These are phyloP conservation scores for Xylariaceae sp. DNA, from an alignment of 2,329 filamentous ascomycete species.

Conservation along the genomic window DNA sequence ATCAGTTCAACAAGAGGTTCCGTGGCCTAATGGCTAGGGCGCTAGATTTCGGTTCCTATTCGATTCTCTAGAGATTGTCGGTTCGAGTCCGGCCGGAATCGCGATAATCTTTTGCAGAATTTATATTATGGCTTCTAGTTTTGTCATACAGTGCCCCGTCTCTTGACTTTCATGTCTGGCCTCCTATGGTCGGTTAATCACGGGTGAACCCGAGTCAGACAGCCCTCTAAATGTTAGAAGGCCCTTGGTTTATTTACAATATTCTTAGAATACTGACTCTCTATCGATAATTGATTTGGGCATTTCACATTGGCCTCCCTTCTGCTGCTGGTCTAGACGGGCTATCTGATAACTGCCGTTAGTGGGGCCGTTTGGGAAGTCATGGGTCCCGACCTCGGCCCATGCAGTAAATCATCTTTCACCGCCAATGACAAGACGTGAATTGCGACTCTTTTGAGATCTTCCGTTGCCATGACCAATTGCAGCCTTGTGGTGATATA, in stretches of 20 bases:
- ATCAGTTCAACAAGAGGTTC: constrained; percentile 5
- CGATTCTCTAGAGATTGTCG: constrained; percentile 42
- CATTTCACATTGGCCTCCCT: no score
- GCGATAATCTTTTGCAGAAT: constrained; percentile 25
- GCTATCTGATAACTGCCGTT: constrained; percentile 7
- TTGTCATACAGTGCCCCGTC: no score
- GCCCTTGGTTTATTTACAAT: no score
- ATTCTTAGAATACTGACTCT: no score
- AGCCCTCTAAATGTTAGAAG: no score
- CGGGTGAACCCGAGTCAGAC: no score
- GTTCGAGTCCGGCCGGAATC: constrained; percentile 44
- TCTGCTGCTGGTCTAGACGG: no score
- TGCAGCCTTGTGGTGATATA: neutral
- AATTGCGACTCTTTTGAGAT: neutral
- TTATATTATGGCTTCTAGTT: no score
- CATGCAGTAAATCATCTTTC: neutral
- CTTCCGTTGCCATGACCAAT: constrained; percentile 3
- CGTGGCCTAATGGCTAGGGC: constrained; percentile 44
- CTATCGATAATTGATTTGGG: no score
- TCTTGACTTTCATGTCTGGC: no score
- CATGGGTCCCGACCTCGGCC: constrained; percentile 19
- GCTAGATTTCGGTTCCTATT: constrained; percentile 42
- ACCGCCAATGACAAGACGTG: constrained; percentile 12
- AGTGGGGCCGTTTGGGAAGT: neutral
- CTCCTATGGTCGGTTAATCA: no score